Conservation (phyloP, 306 rosid genomes). For the Castanea sativa region DNA sequence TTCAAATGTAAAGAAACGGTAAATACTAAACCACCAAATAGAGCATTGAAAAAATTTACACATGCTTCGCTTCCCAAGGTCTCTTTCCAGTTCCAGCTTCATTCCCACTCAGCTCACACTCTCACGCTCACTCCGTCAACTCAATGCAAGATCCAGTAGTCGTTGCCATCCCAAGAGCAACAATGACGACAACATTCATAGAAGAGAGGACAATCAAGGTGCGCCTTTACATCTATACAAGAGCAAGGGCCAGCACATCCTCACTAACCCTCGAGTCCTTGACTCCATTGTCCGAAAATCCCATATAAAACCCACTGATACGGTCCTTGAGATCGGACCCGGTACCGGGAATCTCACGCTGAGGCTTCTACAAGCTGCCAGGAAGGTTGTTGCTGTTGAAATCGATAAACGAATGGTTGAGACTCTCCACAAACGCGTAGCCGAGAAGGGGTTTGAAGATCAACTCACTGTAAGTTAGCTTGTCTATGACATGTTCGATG, state of each 20-base stretch:
- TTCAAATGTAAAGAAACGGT: neutral
- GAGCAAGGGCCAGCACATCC: conserved; percentile 87
- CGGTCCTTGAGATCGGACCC: conserved; percentile 96
- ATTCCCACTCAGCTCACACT: conserved; percentile 11
- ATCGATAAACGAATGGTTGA: conserved; percentile 78
- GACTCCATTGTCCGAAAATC: conserved; percentile 66
- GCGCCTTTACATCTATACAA: conserved; percentile 45
- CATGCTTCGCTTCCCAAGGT: conserved; percentile 47
- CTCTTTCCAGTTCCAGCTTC: conserved; percentile 4
- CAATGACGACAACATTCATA: conserved; percentile 13
- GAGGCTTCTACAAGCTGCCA: conserved; percentile 72
- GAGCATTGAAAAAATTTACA: neutral
- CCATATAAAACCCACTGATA: conserved; percentile 59
- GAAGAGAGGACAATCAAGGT: conserved; percentile 14
- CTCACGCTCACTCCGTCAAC: conserved; percentile 24
- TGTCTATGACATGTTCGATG: conserved; percentile 31
- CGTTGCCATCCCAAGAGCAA: conserved; percentile 16
- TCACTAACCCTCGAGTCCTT: conserved; percentile 66
- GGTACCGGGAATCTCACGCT: conserved; percentile 93
- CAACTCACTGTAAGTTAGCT: conserved; percentile 44
- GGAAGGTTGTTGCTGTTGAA: conserved; percentile 61
- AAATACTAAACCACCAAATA: neutral
- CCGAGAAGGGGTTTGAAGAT: conserved; percentile 21
- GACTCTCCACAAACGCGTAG: conserved; percentile 59
- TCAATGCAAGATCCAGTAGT: conserved; percentile 25